Evolutionary conservation across 164 flowering plant species (phyloP).

Genomic region (Chloranthus sessilifolius): DNA sequence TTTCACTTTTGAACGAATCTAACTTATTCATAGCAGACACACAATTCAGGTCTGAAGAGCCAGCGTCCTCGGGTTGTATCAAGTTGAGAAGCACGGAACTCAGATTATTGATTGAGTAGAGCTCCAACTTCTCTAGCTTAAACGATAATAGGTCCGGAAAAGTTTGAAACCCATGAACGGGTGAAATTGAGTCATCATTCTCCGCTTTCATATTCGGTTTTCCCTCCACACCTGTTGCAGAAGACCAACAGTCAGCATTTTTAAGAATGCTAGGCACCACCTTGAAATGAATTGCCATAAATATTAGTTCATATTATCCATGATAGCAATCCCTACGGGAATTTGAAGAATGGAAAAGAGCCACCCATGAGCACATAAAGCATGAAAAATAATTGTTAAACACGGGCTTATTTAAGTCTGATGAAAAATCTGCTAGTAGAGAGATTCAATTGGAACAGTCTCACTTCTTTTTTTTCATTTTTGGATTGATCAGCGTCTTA

Average conservation of each 20-base stretch:
- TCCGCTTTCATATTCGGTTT: slow-evolving; percentile 39
- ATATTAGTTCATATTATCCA: too few species aligned
- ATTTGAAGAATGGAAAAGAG: too few species aligned
- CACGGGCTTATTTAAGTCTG: too few species aligned
- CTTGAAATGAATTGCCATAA: too few species aligned
- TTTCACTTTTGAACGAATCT: slow-evolving; percentile 46
- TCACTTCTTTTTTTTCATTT: too few species aligned
- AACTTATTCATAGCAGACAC: slow-evolving; percentile 54
- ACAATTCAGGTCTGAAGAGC: slow-evolving; percentile 45
- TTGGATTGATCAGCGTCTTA: too few species aligned
- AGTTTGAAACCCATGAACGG: slow-evolving; percentile 29
- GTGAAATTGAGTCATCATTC: slow-evolving; percentile 41
- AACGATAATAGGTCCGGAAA: slow-evolving; percentile 32
- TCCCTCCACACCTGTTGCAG: slow-evolving; percentile 53
- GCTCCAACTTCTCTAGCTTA: slow-evolving; percentile 50
- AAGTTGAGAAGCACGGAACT: slow-evolving; percentile 42
- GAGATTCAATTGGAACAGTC: too few species aligned
- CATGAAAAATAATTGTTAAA: too few species aligned
- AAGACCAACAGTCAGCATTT: background rate
- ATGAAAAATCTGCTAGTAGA: too few species aligned
- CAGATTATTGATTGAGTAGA: slow-evolving; percentile 31
- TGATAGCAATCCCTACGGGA: too few species aligned
- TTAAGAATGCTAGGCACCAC: background rate
- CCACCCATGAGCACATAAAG: too few species aligned
- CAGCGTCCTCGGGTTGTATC: slow-evolving; percentile 52